Percentiles rank a stretch among this genome's conserved stretches.
phyloP scores from a whole-genome alignment of 176 grass and related monocot species.

The Triticum monococcum region DNA sequence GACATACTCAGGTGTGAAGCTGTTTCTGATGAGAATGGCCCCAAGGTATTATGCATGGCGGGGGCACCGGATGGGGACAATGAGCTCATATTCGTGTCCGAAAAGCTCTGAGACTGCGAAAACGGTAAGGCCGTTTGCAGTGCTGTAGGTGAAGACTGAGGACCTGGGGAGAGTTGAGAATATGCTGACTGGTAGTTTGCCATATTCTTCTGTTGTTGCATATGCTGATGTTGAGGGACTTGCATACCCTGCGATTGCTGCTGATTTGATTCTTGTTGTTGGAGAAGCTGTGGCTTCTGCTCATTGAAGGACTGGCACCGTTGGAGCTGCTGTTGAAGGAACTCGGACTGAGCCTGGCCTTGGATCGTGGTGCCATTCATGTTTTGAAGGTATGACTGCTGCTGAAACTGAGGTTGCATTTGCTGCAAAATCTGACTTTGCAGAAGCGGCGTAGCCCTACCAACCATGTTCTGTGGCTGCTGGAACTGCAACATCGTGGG shows the following conservation, averaged over 20 bases:
- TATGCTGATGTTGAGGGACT: constrained; percentile 69
- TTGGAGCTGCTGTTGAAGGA: constrained; percentile 62
- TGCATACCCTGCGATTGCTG: constrained; percentile 57
- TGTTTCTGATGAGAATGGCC: constrained; percentile 64
- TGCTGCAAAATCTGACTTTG: constrained; percentile 70
- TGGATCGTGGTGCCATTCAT: constrained; percentile 49
- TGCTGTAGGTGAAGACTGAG: constrained; percentile 45
- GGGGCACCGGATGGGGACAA: constrained; percentile 46
- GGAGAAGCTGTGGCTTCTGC: constrained; percentile 56
- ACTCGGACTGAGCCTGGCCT: constrained; percentile 58
- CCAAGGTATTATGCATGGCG: constrained; percentile 49
- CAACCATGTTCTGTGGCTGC: constrained; percentile 53
- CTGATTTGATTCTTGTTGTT: constrained; percentile 29
- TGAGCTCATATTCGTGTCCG: constrained; percentile 57
- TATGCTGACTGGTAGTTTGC: constrained; percentile 46
- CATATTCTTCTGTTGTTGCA: constrained; percentile 65
- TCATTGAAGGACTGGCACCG: constrained; percentile 45
- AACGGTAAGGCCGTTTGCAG: constrained; percentile 49
- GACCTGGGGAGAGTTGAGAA: constrained; percentile 38
- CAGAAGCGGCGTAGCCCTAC: constrained; percentile 42
- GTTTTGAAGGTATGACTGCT: constrained; percentile 53
- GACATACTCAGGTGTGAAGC: constrained; percentile 55
- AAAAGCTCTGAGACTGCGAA: constrained; percentile 63
- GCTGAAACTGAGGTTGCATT: constrained; percentile 65
- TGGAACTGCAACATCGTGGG: constrained; percentile 87